Percentiles rank a stretch among this genome's conserved stretches.
Evolutionary conservation across 2,329 filamentous ascomycete species (phyloP).

Genomic region (Alternaria consortialis): DNA sequence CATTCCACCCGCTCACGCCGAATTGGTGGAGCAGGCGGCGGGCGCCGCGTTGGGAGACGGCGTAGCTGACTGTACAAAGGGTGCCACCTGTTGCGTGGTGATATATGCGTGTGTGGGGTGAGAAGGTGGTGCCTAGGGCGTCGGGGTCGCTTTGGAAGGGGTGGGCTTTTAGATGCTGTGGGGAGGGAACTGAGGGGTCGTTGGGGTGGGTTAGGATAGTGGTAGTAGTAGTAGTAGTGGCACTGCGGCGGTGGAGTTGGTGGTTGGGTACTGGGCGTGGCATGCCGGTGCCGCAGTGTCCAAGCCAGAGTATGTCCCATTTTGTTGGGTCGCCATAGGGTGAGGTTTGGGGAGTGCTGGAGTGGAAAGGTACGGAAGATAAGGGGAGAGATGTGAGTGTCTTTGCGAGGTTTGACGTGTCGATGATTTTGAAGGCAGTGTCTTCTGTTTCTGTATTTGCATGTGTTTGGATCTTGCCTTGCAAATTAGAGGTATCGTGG

Average conservation of each 20-base stretch:
- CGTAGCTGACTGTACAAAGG: constrained; percentile 44
- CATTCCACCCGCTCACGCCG: constrained; percentile 40
- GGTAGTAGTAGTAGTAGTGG: constrained; percentile 27
- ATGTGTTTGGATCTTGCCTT: constrained; percentile 20
- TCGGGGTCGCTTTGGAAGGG: constrained; percentile 41
- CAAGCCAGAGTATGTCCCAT: constrained; percentile 56
- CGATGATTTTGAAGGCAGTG: constrained; percentile 36
- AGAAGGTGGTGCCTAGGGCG: constrained; percentile 34
- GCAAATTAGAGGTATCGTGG: background rate
- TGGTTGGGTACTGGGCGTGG: constrained; percentile 26
- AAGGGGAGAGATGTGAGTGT: constrained; percentile 33
- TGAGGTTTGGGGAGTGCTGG: constrained; percentile 17
- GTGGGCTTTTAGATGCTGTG: constrained; percentile 40
- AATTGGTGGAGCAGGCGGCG: constrained; percentile 42
- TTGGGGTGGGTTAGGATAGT: constrained; percentile 28
- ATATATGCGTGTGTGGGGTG: constrained; percentile 40
- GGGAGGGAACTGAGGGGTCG: constrained; percentile 36
- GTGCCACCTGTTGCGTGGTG: constrained; percentile 39
- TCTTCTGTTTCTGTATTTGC: constrained; percentile 38
- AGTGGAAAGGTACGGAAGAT: constrained; percentile 15
- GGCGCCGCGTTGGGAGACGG: constrained; percentile 42
- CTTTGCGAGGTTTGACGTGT: constrained; percentile 30
- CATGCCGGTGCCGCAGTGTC: constrained; percentile 45
- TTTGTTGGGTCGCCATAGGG: constrained; percentile 45
- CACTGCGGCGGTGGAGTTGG: constrained; percentile 13